Evolutionary conservation across 2,329 filamentous ascomycete genomes (phyloP), one percentile per base, ranked within the genome.

Genomic region (Pezizomycotina sp.): DNA sequence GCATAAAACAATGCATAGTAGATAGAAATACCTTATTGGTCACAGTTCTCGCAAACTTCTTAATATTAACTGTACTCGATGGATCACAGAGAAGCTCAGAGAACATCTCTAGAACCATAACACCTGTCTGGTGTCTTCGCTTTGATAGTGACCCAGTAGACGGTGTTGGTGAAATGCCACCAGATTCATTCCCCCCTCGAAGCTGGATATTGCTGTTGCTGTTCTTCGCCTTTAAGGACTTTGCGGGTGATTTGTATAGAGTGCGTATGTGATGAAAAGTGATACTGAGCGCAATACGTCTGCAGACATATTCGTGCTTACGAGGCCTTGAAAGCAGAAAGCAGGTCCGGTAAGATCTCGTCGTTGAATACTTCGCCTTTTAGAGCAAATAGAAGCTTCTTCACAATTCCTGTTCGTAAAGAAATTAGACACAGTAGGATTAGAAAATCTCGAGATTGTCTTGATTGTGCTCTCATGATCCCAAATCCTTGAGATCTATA

Each of bases 11-110:
- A 23, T 6, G 13, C 22, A 31, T 21, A 15, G 32, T 39, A 5
- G 18, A 18, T 18, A 20, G 14, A 30, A 31, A 9, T 62, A 82
- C 79, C 67, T 92, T 92, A 50, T 92, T 92, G 14, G 86, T 93
- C 6, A 98, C 86, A 1, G 86, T 91, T 52, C 77, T 79, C 4
- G 83, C 81, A 62, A 98, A 95, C 50, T 83, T 89, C 52, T 75
- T 72, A 37, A 92, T 77, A 43, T 77, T 73, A 9, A 62, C 62
- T 6, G 67, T 60, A 46, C 75, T 81, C 14, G 50, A 48, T 19
- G 67, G 67, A 43, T 80, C 73, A 51, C 83, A 92, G 6, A 93
- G 62, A 7, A 92, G 64, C 16, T 74, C 67, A 5, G 77, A 69
- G 52, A 89, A 86, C 58, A 92, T 73, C 46, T 70, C 70, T 13